Evolutionary conservation across 2,329 filamentous ascomycete genomes (phyloP), one percentile per base, ranked within the genome.

Genomic region (Colletotrichum sp.): DNA sequence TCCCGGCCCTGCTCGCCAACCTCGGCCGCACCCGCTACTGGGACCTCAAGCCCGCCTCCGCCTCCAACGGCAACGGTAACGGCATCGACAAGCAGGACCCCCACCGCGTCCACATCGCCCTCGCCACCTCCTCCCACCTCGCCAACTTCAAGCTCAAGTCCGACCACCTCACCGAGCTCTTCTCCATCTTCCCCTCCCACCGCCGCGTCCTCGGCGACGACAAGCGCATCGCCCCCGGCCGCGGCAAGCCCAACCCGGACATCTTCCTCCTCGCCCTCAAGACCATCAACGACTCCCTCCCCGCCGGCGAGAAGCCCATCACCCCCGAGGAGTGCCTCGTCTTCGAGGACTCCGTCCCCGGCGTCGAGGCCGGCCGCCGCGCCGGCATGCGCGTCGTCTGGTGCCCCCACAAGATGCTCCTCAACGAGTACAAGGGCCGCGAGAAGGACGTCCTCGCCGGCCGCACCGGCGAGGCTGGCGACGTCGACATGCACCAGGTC

Each of bases 311-410:
- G 68, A 87, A 89, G 78, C 87, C 90, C 75, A 93, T 99, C 78
- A 88, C 83, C 70, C 95, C 96, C 0, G 94, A 95, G 79, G 96
- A 99, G 85, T 99, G 97, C 83, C 89, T 99, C 18, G 97, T 99
- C 0, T 99, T 99, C 81, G 97, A 99, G 86, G 97, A 99, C 84
- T 95, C 94, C 62, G 96, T 99, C 2, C 95, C 96, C 0, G 97
- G 97, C 6, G 95, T 98, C 4, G 97, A 99, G 86, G 92, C 95
- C 3, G 97, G 96, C 6, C 89, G 97, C 69, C 92, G 97, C 79
- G 97, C 97, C 0, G 96, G 96, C 0, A 99, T 99, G 96, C 92
- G 96, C 79, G 96, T 98, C 15, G 89, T 98, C 2, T 99, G 97
- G 97, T 94, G 92, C 80, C 97, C 97, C 28, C 96, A 99, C 85